Evolutionary conservation across 2,329 filamentous ascomycete species (phyloP), one percentile per base, ranked within the genome.

Genomic region (Teratosphaeria gauchensis): DNA sequence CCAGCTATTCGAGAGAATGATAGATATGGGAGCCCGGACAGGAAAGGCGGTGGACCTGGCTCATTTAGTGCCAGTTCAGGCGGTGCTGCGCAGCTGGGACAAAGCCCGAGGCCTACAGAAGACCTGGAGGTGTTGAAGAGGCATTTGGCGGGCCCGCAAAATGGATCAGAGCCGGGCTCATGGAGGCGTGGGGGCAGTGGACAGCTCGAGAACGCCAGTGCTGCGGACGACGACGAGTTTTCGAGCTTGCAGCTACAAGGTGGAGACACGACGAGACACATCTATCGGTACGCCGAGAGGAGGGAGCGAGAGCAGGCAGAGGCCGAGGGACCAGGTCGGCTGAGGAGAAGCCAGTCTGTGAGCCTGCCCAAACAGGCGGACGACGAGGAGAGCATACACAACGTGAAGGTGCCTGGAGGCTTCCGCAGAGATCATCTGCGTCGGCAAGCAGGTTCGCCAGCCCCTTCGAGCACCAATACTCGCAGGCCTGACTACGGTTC

Each of bases 261-360:
- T 61, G 94, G 94, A 63, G 94, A 99, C 72, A 88, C 96, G 59
- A 96, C 92, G 28, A 82, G 94, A 61, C 90, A 92, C 57, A 95
- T 99, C 67, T 99, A 99, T 78, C 87, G 90, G 66, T 99, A 95
- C 90, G 90, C 91, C 2, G 91, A 97, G 72, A 90, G 95, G 71
- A 88, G 88, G 56, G 86, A 95, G 59, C 64, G 68, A 5, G 91
- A 97, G 73, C 89, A 95, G 71, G 88, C 88, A 53, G 85, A 94
- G 69, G 79, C 84, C 53, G 83, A 86, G 64, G 77, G 78, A 54
- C 73, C 76, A 32, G 78, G 80, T 19, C 84, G 84, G 66, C 78
- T 85, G 69, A 84, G 87, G 66, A 84, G 92, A 67, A 96, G 92
- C 75, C 87, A 92, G 76, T 97, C 92, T 74, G 96, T 96, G 72